phyloP scores from a whole-genome alignment of 306 rosid species.

The Dalbergia oliveri region DNA sequence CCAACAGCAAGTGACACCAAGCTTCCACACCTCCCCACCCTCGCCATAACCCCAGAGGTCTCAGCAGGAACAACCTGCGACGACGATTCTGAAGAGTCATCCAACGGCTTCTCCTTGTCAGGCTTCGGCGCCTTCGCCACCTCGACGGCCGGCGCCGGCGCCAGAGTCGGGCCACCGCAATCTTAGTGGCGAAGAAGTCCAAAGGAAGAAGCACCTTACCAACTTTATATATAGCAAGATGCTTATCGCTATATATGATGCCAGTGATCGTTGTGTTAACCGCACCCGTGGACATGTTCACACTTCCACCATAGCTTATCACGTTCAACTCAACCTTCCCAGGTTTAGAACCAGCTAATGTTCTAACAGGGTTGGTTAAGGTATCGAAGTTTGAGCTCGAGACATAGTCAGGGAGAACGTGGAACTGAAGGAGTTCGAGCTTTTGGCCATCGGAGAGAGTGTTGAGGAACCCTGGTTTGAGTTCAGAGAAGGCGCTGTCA shows the following conservation, averaged over 20 bases:
- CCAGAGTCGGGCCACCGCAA: conserved; percentile 37
- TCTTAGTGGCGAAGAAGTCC: conserved; percentile 52
- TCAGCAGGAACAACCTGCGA: conserved; percentile 55
- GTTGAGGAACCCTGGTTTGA: conserved; percentile 75
- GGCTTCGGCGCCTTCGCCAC: conserved; percentile 49
- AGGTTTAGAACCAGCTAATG: conserved; percentile 65
- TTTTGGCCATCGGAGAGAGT: conserved; percentile 57
- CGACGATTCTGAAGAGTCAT: conserved; percentile 37
- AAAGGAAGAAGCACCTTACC: conserved; percentile 68
- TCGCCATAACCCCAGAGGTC: conserved; percentile 12
- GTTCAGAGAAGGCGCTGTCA: conserved; percentile 68
- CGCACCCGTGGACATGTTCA: conserved; percentile 62
- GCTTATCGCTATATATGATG: conserved; percentile 61
- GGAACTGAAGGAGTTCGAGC: conserved; percentile 71
- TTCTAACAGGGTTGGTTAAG: conserved; percentile 68
- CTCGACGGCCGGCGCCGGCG: conserved; percentile 26
- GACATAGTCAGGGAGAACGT: conserved; percentile 61
- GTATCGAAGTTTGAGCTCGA: conserved; percentile 70
- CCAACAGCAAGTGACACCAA: conserved; percentile 45
- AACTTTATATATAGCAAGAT: conserved; percentile 68
- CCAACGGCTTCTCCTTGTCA: conserved; percentile 51
- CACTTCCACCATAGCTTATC: conserved; percentile 64
- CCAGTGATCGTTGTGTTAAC: conserved; percentile 71
- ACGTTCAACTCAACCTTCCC: conserved; percentile 62
- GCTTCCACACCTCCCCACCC: conserved; percentile 10